phyloP scores from a whole-genome alignment of 352 stramenopile species.

The Pythium dissotocum region DNA sequence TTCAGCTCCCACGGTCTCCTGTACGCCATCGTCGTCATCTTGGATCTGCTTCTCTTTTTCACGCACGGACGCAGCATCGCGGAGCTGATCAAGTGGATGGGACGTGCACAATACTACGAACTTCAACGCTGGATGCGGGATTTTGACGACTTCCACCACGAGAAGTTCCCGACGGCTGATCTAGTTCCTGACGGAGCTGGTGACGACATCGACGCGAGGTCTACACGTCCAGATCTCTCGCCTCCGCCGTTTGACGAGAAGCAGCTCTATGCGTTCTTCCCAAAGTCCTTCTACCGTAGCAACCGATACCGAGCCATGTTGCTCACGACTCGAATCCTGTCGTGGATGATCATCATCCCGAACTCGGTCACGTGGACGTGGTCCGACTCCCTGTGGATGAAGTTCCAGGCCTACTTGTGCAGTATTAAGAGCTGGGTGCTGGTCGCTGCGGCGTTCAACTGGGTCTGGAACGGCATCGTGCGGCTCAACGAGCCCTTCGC shows the following conservation, averaged over 20 bases:
- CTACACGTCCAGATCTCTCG: neutral
- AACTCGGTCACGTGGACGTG: constrained; percentile 30
- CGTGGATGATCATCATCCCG: constrained; percentile 28
- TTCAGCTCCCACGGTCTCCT: constrained; percentile 23
- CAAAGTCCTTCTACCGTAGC: constrained; percentile 30
- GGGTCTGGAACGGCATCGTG: constrained; percentile 7
- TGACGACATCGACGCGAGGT: neutral
- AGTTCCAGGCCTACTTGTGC: constrained; percentile 16
- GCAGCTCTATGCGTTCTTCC: constrained; percentile 31
- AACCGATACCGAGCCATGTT: constrained; percentile 10
- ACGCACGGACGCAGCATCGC: constrained; percentile 1
- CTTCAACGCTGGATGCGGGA: constrained; percentile 23
- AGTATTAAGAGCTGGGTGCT: constrained; percentile 25
- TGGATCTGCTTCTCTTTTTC: constrained; percentile 18
- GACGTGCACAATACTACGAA: constrained; percentile 19
- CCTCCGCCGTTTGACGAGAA: constrained; percentile 15
- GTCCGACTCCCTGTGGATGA: constrained; percentile 12
- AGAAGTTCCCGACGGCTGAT: neutral
- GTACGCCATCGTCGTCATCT: constrained; percentile 15
- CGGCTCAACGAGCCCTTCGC: constrained; percentile 6
- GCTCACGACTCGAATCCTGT: constrained; percentile 18
- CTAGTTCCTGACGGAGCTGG: neutral
- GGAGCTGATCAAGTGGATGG: constrained; percentile 21
- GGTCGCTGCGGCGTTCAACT: constrained; percentile 2
- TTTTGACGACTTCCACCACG: constrained; percentile 14